These are phyloP conservation scores for Pseudocercospora eumusae DNA, from an alignment of 2,329 filamentous ascomycete species.

Conservation along the genomic window DNA sequence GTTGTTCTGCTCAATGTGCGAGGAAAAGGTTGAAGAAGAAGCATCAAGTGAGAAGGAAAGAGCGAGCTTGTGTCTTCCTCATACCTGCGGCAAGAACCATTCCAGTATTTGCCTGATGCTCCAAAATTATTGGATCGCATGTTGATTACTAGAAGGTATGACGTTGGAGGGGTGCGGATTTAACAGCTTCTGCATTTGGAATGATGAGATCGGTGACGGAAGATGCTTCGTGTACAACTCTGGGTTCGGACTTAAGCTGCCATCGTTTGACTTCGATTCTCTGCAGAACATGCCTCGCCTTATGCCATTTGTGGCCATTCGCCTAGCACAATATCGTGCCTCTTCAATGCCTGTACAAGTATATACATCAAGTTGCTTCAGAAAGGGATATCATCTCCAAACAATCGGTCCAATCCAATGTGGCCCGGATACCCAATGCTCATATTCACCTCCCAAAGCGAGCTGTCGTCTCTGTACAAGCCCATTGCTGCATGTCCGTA, in stretches of 20 bases:
- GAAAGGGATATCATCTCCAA: constrained; percentile 8
- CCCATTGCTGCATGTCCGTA: neutral
- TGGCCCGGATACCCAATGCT: neutral
- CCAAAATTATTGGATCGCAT: neutral
- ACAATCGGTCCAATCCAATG: neutral
- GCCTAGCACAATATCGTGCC: neutral
- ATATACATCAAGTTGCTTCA: constrained; percentile 5
- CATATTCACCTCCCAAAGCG: neutral
- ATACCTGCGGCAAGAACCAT: neutral
- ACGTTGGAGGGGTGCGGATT: neutral
- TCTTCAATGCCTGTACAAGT: constrained; percentile 1
- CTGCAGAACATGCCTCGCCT: neutral
- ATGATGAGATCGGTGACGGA: neutral
- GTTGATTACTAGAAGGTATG: neutral
- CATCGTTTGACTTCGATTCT: neutral
- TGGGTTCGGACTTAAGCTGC: neutral
- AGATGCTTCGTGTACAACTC: neutral
- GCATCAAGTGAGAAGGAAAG: neutral
- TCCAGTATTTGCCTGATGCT: neutral
- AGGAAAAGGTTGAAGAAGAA: neutral
- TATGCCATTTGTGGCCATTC: neutral
- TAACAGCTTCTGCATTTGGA: neutral
- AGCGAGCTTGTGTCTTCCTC: neutral
- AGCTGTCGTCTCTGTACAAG: neutral
- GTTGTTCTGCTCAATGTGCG: neutral